These are phyloP conservation scores for Butyriboletus appendiculatus DNA, from an alignment of 1,284 basidiomycete genomes.

Conservation along the genomic window DNA sequence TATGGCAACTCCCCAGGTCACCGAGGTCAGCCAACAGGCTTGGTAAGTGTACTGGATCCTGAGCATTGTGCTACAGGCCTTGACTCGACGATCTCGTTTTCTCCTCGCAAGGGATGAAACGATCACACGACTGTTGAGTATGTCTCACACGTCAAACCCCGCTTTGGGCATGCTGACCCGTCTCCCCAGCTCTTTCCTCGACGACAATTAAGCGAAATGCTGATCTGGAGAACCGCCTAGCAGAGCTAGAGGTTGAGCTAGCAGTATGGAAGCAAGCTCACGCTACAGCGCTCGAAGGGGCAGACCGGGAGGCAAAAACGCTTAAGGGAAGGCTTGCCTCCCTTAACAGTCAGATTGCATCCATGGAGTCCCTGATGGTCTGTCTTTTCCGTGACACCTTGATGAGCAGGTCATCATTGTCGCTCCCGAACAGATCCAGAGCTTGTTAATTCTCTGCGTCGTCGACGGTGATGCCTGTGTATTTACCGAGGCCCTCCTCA, in stretches of 20 bases:
- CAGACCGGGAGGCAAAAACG: slow-evolving; percentile 58
- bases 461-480: slow-evolving; percentile 72
- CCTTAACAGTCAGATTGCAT: slow-evolving; percentile 60
- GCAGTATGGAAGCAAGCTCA: slow-evolving; percentile 71
- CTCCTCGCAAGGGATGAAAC: slow-evolving; percentile 58
- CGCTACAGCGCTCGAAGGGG: slow-evolving; percentile 53
- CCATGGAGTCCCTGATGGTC: slow-evolving; percentile 57
- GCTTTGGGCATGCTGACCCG: slow-evolving; percentile 10
- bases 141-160: slow-evolving; percentile 16
- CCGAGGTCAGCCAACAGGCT: slow-evolving; percentile 57
- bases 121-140: slow-evolving; percentile 59
- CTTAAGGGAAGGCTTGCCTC: slow-evolving; percentile 64
- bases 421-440: slow-evolving; percentile 47
- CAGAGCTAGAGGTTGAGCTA: slow-evolving; percentile 68
- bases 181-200: slow-evolving; percentile 55
- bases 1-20: slow-evolving; percentile 58
- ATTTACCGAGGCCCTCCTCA: slow-evolving; percentile 58
- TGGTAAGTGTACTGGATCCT: slow-evolving; percentile 46
- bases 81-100: slow-evolving; percentile 25
- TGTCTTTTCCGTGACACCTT: slow-evolving; percentile 15
- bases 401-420: slow-evolving; percentile 10
- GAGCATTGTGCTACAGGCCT: slow-evolving; percentile 16
- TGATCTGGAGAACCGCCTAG: slow-evolving; percentile 60
- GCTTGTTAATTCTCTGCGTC: slow-evolving; percentile 67
- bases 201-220: slow-evolving; percentile 62